Evolutionary conservation across 345 rosid species (phyloP).

Genomic region (Tarenaya hassleriana): DNA sequence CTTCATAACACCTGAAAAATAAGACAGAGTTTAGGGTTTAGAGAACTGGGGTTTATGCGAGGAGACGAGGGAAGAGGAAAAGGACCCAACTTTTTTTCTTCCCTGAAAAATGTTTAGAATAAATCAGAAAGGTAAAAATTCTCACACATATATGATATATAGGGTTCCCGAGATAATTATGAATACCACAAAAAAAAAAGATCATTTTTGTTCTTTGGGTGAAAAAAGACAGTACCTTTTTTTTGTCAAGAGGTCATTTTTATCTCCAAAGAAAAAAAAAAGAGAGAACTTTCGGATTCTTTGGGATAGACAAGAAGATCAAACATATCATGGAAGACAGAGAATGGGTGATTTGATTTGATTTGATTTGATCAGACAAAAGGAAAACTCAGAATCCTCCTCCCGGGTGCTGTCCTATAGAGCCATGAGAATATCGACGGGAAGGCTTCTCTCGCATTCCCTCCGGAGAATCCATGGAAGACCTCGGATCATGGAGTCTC

Average conservation of each 20-base stretch:
- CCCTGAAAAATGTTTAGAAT: too few relatives aligned
- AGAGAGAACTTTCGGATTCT: too few relatives aligned
- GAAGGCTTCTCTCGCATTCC: conserved; percentile 16
- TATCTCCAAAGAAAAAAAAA: too few relatives aligned
- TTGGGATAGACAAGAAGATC: not conserved
- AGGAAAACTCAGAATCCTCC: not conserved
- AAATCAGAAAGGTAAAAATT: too few relatives aligned
- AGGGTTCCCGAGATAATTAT: too few relatives aligned
- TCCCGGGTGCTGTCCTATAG: not conserved
- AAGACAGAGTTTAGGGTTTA: conserved; percentile 4
- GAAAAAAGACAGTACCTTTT: too few relatives aligned
- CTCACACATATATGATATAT: too few relatives aligned
- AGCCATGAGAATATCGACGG: conserved; percentile 23
- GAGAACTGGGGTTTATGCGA: conserved; percentile 21
- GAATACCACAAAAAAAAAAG: too few relatives aligned
- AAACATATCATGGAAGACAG: not conserved
- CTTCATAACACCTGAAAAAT: conserved; percentile 23
- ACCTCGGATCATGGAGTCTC: conserved; percentile 2
- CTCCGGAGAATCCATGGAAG: conserved; percentile 23
- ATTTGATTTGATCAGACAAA: not conserved
- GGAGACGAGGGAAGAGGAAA: not conserved
- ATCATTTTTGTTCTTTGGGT: too few relatives aligned
- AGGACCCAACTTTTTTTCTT: too few relatives aligned
- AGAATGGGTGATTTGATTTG: not conserved
- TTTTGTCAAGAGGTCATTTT: too few relatives aligned